These are phyloP conservation scores for Eucalyptus pauciflora DNA, from an alignment of 345 rosid species.

Conservation along the genomic window DNA sequence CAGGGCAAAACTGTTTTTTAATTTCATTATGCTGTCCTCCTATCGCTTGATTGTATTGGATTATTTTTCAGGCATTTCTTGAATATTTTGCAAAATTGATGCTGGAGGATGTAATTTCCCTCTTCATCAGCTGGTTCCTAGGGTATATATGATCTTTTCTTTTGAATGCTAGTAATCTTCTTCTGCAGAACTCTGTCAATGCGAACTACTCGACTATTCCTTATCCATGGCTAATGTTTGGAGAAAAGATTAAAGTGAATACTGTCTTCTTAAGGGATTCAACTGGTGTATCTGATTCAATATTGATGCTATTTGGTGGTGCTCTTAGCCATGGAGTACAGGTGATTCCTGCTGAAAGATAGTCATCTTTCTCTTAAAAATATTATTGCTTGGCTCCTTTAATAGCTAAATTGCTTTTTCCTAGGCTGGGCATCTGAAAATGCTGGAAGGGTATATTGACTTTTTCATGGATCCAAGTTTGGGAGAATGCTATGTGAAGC, in stretches of 20 bases:
- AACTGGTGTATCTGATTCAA: constrained; percentile 95
- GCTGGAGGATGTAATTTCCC: not conserved
- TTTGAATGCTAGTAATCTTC: not conserved
- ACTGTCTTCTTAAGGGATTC: constrained; percentile 89
- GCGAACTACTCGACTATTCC: constrained; percentile 80
- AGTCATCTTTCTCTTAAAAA: not conserved
- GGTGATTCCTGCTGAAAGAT: constrained; percentile 23
- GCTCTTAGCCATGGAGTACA: constrained; percentile 52
- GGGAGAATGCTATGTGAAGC: constrained; percentile 78
- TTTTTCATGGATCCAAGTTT: constrained; percentile 89
- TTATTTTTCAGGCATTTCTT: not conserved
- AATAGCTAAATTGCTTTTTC: not conserved
- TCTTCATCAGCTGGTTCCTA: not conserved
- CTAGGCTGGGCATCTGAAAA: constrained; percentile 90
- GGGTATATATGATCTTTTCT: not conserved
- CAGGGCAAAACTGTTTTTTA: not conserved
- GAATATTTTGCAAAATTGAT: not conserved
- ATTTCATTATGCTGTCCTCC: not conserved
- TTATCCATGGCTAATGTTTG: constrained; percentile 95
- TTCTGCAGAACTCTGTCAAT: constrained; percentile 90
- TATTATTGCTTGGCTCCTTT: not conserved
- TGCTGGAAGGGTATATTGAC: constrained; percentile 87
- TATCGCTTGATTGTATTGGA: not conserved
- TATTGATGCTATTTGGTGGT: constrained; percentile 85
- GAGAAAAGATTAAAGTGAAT: constrained; percentile 91